These are phyloP conservation scores for Russula sp. DNA, from an alignment of 768 basidiomycete species.

Conservation along the genomic window DNA sequence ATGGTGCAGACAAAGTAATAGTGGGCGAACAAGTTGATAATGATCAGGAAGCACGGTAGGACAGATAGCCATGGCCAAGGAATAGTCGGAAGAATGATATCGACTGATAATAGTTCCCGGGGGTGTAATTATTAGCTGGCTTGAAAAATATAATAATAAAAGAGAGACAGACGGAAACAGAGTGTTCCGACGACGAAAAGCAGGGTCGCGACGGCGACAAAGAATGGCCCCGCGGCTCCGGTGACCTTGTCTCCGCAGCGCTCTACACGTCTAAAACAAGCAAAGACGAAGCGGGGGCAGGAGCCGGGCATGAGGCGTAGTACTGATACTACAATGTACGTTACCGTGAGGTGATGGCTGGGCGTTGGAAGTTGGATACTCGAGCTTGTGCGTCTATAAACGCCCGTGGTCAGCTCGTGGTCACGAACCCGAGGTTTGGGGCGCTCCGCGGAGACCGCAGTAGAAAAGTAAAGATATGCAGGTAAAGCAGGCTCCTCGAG, in stretches of 20 bases:
- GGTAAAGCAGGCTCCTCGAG: no score
- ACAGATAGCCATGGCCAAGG: slow-evolving; percentile 50
- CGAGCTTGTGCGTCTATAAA: neutral
- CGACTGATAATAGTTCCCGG: slow-evolving; percentile 42
- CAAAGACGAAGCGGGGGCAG: slow-evolving; percentile 34
- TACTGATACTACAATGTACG: neutral
- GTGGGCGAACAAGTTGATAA: slow-evolving; percentile 67
- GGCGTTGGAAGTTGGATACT: no score
- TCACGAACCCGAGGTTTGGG: neutral
- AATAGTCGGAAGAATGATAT: slow-evolving; percentile 64
- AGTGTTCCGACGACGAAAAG: slow-evolving; percentile 62
- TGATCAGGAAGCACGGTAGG: slow-evolving; percentile 68
- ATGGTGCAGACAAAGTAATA: slow-evolving; percentile 84
- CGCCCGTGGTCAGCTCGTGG: neutral
- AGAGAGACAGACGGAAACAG: slow-evolving; percentile 65
- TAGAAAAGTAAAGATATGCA: neutral
- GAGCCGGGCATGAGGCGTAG: slow-evolving; percentile 8
- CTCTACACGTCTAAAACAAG: slow-evolving; percentile 64
- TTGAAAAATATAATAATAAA: neutral
- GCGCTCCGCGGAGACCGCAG: neutral
- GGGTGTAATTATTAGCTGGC: slow-evolving; percentile 2
- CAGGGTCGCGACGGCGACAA: slow-evolving; percentile 71
- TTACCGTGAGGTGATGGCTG: neutral
- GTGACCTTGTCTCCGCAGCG: slow-evolving; percentile 70
- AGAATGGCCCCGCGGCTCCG: slow-evolving; percentile 87